These are phyloP conservation scores for Aspergillus ostianus DNA, from an alignment of 495 filamentous ascomycete species.

Conservation along the genomic window DNA sequence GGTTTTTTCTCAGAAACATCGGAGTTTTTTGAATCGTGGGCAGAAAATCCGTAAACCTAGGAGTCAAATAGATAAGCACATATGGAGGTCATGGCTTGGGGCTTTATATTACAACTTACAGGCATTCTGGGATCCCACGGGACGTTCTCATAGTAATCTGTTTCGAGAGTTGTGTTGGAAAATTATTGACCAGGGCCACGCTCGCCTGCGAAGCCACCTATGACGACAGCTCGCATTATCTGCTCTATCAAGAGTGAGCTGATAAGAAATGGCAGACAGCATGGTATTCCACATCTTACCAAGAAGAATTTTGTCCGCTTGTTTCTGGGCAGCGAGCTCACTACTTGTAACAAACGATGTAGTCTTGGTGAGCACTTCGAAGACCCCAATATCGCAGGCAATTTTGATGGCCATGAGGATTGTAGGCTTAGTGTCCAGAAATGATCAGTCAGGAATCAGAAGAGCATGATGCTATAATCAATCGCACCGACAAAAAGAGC, in stretches of 20 bases:
- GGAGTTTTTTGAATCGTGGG: conserved; percentile 21
- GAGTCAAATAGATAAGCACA: not conserved
- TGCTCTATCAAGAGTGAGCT: conserved; percentile 12
- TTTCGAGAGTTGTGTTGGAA: conserved; percentile 12
- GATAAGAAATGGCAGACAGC: too few relatives aligned
- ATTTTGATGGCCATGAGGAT: conserved; percentile 22
- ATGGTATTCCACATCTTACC: conserved; percentile 5
- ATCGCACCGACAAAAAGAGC: conserved; percentile 20
- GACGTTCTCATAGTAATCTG: conserved; percentile 16
- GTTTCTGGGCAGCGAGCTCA: conserved; percentile 11
- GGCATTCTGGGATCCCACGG: conserved; percentile 10
- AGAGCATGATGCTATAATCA: not conserved
- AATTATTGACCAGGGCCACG: conserved; percentile 14
- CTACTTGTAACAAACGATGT: conserved; percentile 1
- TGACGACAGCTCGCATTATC: conserved; percentile 21
- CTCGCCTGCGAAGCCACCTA: conserved; percentile 18
- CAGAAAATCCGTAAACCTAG: conserved; percentile 18
- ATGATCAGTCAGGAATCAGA: not conserved
- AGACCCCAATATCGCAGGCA: conserved; percentile 20
- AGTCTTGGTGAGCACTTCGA: conserved; percentile 9
- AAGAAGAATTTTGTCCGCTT: conserved; percentile 13
- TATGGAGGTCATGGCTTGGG: not conserved
- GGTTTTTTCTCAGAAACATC: conserved; percentile 19
- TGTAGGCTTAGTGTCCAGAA: conserved; percentile 12
- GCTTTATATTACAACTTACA: conserved; percentile 4